Percentiles rank a stretch among this genome's conserved stretches.
These are phyloP conservation scores for Fomitopsis pinicola DNA, from an alignment of 1,284 basidiomycete species.

Conservation along the genomic window DNA sequence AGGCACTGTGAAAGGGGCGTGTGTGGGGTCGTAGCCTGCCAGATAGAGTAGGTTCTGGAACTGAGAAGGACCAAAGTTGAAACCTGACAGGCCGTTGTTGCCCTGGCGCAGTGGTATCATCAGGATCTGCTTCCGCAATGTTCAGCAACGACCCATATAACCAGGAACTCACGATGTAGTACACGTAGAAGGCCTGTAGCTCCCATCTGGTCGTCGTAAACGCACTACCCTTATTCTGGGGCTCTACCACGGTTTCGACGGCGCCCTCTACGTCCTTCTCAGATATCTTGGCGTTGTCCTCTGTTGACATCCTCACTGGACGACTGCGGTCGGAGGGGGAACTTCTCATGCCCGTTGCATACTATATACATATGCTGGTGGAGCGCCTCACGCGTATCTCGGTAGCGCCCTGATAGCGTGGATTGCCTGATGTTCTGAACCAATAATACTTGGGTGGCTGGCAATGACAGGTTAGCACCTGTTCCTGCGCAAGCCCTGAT, in stretches of 20 bases:
- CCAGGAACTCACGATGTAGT: slow-evolving; percentile 47
- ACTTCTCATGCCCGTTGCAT: not conserved
- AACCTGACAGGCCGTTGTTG: slow-evolving; percentile 68
- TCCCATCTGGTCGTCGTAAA: slow-evolving; percentile 50
- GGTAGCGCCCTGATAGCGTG: not conserved
- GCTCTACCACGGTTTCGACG: not conserved
- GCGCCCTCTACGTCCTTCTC: slow-evolving; percentile 6
- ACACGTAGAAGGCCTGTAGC: slow-evolving; percentile 70
- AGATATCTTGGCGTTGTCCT: slow-evolving; percentile 7
- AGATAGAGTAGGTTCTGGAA: slow-evolving; percentile 73
- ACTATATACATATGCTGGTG: not conserved
- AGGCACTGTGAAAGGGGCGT: slow-evolving; percentile 47
- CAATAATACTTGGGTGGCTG: not conserved
- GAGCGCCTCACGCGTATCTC: not conserved
- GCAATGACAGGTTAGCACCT: not conserved
- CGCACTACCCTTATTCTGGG: not conserved
- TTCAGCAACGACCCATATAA: not conserved
- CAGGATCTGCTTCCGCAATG: not conserved
- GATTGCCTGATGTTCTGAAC: not conserved
- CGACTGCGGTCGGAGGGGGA: not conserved
- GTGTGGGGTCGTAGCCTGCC: slow-evolving; percentile 63
- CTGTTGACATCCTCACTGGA: not conserved
- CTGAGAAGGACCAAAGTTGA: slow-evolving; percentile 74
- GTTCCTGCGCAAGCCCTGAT: too few species aligned
- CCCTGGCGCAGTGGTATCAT: slow-evolving; percentile 34